Percentiles rank a stretch among this genome's conserved stretches.
Evolutionary conservation across 176 grass and related monocot species (phyloP).

Genomic region (Microstegium vimineum): DNA sequence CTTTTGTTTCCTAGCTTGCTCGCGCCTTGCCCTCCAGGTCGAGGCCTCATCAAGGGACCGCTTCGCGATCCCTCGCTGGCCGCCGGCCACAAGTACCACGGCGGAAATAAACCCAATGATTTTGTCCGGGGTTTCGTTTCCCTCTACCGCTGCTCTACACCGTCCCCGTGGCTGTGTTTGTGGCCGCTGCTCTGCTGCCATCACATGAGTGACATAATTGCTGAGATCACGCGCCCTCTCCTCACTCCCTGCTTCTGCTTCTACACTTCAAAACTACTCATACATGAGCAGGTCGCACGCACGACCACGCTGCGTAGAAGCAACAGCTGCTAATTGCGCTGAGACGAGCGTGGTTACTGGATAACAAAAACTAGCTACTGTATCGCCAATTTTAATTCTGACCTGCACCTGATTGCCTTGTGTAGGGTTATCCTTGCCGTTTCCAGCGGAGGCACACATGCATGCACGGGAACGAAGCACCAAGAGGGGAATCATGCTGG

Average conservation of each 20-base stretch:
- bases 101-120: neutral
- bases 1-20: neutral
- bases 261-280: no score
- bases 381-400: neutral
- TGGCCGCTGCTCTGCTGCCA: neutral
- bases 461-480: neutral
- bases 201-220: conserved; percentile 25
- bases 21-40: no score
- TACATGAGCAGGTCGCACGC: neutral
- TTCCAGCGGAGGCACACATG: neutral
- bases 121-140: neutral
- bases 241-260: no score
- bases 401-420: neutral
- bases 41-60: no score
- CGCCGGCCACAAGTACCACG: neutral
- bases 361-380: conserved; percentile 29
- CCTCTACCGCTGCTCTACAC: neutral
- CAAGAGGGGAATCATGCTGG: neutral
- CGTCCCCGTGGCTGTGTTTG: neutral
- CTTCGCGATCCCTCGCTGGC: neutral
- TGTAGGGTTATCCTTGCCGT: neutral
- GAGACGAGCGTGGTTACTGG: conserved; percentile 7
- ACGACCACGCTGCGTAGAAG: neutral
- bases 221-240: conserved; percentile 2
- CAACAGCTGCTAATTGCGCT: neutral